Base-by-base conservation (phyloP, 129 eudicot species). In the Cynara cardunculus region DNA sequence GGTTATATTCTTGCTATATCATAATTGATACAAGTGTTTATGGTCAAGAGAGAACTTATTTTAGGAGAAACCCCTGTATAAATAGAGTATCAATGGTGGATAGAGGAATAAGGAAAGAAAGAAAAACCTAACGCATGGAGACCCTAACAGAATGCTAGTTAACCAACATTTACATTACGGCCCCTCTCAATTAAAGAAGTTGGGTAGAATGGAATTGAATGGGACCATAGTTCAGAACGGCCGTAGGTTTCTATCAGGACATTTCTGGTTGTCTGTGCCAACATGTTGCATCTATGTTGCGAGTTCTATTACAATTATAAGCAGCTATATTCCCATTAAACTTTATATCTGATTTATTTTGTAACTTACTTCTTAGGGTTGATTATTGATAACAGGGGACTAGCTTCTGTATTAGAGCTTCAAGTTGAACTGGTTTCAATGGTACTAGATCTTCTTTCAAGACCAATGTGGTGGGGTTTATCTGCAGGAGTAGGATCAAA, bases 381-480 rank as follows among this genome's bases (percentile, higher is more conserved):
- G 84, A 84, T 78, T 85, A 79, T 70, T 72, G 39, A 83, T 87
- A 69, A 81, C 93, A 92, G 97, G 93, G 97, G 97, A 39, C 65
- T 88, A 82, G 89, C 85, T 78, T 90, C 91, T 76, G 80, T 88
- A 8, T 72, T 90, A 71, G 88, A 90, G 80, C 84, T 92, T 78
- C 93, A 84, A 75, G 84, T 28, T 80, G 81, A 82, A 80, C 66
- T 90, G 28, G 86, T 87, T 77, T 77, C 85, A 46, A 31, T 68
- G 84, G 71, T 90, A 85, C 81, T 88, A 64, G 97, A 90, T 78
- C 70, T 90, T 46, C 77, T 90, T 72, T 92, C 91, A 78, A 87
- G 97, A 80, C 97, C 97, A 72, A 90, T 88, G 90, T 59, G 84
- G 82, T 92, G 96, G 97, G 90, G 93, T 26, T 75, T 92, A 77